Percentiles rank a stretch among this genome's conserved stretches.
phyloP scores from a whole-genome alignment of 2,329 filamentous ascomycete genomes.

The Venturia pyrina region DNA sequence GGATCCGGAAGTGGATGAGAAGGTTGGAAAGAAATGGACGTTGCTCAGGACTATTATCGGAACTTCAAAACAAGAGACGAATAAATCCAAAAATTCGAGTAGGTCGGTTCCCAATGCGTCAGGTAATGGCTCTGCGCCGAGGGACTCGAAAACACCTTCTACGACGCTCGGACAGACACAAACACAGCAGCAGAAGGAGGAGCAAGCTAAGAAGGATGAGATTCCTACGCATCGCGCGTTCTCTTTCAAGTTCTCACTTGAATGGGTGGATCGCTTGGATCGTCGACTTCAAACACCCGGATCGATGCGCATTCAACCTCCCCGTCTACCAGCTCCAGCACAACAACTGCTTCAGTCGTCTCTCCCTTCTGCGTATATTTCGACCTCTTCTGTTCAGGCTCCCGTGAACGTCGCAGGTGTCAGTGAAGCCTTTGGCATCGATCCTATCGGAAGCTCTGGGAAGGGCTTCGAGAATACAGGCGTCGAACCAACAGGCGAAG shows the following conservation, averaged over 20 bases:
- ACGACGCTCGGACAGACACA: slow-evolving; percentile 1
- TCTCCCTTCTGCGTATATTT: not conserved
- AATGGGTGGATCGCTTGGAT: slow-evolving; percentile 43
- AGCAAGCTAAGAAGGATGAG: not conserved
- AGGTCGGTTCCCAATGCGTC: not conserved
- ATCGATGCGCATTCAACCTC: slow-evolving; percentile 53
- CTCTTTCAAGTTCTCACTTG: slow-evolving; percentile 65
- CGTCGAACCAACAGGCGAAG: slow-evolving; percentile 14
- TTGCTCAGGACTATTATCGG: slow-evolving; percentile 54
- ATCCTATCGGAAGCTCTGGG: not conserved
- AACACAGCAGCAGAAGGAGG: not conserved
- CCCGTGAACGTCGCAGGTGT: not conserved
- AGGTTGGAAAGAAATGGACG: slow-evolving; percentile 46
- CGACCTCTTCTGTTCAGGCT: not conserved
- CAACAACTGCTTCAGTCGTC: slow-evolving; percentile 49
- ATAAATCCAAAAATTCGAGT: slow-evolving; percentile 27
- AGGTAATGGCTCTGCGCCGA: not conserved
- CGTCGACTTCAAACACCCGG: slow-evolving; percentile 45
- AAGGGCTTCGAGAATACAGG: not conserved
- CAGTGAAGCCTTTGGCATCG: not conserved
- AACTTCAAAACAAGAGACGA: slow-evolving; percentile 32
- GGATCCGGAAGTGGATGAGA: slow-evolving; percentile 11
- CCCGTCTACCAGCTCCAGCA: slow-evolving; percentile 60
- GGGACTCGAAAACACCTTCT: not conserved
- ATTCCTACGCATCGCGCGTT: slow-evolving; percentile 45